Evolutionary conservation across 2,329 filamentous ascomycete genomes (phyloP).

Genomic region (Aspergillus floridensis): DNA sequence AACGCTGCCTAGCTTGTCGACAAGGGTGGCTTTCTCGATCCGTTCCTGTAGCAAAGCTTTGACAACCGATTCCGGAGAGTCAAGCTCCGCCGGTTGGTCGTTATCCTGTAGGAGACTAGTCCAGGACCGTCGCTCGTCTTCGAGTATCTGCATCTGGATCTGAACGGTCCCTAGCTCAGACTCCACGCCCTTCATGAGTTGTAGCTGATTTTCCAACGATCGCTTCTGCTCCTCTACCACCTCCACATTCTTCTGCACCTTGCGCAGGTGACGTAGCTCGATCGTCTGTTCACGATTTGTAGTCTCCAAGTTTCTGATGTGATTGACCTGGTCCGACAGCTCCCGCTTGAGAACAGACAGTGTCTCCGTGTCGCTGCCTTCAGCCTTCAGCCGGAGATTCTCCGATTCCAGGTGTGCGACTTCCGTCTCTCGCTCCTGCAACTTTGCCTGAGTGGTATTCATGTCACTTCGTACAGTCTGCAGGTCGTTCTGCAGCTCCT

Average conservation of each 20-base stretch:
- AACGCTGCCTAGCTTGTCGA: conserved; percentile 75
- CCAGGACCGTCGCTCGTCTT: conserved; percentile 87
- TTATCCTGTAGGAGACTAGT: conserved; percentile 76
- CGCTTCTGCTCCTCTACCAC: conserved; percentile 95
- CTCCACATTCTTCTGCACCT: conserved; percentile 81
- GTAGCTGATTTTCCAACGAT: conserved; percentile 71
- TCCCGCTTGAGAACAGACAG: conserved; percentile 82
- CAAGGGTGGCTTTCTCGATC: conserved; percentile 72
- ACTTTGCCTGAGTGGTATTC: conserved; percentile 61
- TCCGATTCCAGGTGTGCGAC: conserved; percentile 77
- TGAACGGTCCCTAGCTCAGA: conserved; percentile 74
- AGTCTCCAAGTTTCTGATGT: conserved; percentile 80
- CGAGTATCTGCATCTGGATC: conserved; percentile 78
- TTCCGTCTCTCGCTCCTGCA: conserved; percentile 67
- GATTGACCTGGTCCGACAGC: conserved; percentile 84
- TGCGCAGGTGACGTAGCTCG: conserved; percentile 79
- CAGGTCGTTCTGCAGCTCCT: conserved; percentile 51
- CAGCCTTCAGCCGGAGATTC: conserved; percentile 77
- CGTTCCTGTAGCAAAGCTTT: conserved; percentile 79
- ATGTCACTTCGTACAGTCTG: conserved; percentile 58
- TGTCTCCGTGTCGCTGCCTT: conserved; percentile 82
- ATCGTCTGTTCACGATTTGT: conserved; percentile 73
- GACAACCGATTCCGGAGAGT: conserved; percentile 83
- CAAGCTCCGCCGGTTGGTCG: conserved; percentile 66
- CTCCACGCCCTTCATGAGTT: conserved; percentile 70